Conservation (phyloP, 163 green algal genomes). For the Chlamydomonas reinhardtii region DNA sequence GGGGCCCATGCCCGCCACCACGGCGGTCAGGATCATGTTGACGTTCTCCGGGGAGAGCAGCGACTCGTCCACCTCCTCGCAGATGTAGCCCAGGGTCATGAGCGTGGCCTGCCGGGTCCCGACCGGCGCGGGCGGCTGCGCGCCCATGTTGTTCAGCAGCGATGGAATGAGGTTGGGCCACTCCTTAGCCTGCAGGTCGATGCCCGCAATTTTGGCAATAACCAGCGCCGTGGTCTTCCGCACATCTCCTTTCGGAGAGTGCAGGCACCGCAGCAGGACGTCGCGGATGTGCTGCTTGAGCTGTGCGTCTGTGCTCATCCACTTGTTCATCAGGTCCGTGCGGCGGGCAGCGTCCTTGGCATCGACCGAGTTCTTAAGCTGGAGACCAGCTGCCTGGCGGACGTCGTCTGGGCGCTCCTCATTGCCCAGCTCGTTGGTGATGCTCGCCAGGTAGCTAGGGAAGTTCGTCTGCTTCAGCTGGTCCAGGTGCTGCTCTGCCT, state of each 20-base stretch:
- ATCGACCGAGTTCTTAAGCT: constrained; percentile 98
- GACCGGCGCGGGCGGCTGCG: constrained; percentile 51
- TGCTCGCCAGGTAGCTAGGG: constrained; percentile 79
- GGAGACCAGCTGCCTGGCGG: constrained; percentile 89
- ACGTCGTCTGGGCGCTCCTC: constrained; percentile 80
- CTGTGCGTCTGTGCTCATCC: constrained; percentile 74
- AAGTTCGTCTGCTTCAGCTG: constrained; percentile 88
- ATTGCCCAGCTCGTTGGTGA: constrained; percentile 88
- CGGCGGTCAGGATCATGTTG: constrained; percentile 96
- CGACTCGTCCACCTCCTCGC: constrained; percentile 96
- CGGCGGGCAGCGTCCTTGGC: constrained; percentile 85
- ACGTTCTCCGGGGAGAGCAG: constrained; percentile 91
- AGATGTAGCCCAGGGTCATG: constrained; percentile 95
- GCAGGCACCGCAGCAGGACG: constrained; percentile 83
- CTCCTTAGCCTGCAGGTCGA: constrained; percentile 88
- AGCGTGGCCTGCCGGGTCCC: constrained; percentile 89
- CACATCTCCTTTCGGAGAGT: constrained; percentile 76
- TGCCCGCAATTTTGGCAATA: constrained; percentile 94
- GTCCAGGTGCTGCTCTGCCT: constrained; percentile 87
- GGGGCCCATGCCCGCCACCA: constrained; percentile 92
- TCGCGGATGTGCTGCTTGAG: constrained; percentile 87
- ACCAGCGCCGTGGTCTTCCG: constrained; percentile 91
- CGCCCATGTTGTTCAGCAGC: constrained; percentile 89
- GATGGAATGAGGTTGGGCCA: constrained; percentile 92
- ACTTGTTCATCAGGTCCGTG: constrained; percentile 79